A percentile compares a stretch with the other conserved stretches of the same genome.
phyloP scores from a whole-genome alignment of 768 basidiomycete species.

The Pleurotus citrinopileatus region DNA sequence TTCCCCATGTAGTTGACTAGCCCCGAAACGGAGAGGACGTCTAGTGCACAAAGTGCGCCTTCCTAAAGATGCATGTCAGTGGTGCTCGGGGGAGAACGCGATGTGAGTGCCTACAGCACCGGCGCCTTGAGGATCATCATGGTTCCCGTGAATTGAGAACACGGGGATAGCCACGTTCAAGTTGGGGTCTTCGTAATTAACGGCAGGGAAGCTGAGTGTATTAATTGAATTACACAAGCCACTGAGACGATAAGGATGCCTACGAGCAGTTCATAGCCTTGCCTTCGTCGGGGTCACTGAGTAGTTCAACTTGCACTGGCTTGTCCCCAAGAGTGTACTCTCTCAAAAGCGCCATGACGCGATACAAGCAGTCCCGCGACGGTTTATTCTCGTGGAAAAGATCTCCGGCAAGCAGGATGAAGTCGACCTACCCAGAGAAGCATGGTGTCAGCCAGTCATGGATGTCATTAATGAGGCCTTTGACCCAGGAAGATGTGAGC shows the following conservation, averaged over 20 bases:
- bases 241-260: constrained; percentile 24
- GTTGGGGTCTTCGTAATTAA: constrained; percentile 97
- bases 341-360: constrained; percentile 83
- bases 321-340: constrained; percentile 89
- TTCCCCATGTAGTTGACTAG: constrained; percentile 98
- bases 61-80: constrained; percentile 47
- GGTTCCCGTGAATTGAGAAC: constrained; percentile 99
- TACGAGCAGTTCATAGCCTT: constrained; percentile 83
- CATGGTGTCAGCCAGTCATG: not conserved
- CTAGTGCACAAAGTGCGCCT: constrained; percentile 93
- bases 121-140: constrained; percentile 97
- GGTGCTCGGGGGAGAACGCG: not conserved
- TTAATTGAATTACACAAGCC: not conserved
- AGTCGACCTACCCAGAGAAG: constrained; percentile 70
- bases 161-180: constrained; percentile 95
- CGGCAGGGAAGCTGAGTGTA: constrained; percentile 79
- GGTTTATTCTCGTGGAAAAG: constrained; percentile 98
- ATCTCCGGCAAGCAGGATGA: constrained; percentile 92
- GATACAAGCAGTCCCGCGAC: constrained; percentile 84
- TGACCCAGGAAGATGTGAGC: constrained; percentile 5
- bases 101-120: constrained; percentile 63
- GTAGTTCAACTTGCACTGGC: constrained; percentile 85
- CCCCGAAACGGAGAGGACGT: constrained; percentile 91
- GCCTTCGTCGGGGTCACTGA: constrained; percentile 92
- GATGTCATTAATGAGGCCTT: constrained; percentile 5